Conservation (phyloP, 495 filamentous ascomycete genomes). For the Thermothielavioides terrestris region DNA sequence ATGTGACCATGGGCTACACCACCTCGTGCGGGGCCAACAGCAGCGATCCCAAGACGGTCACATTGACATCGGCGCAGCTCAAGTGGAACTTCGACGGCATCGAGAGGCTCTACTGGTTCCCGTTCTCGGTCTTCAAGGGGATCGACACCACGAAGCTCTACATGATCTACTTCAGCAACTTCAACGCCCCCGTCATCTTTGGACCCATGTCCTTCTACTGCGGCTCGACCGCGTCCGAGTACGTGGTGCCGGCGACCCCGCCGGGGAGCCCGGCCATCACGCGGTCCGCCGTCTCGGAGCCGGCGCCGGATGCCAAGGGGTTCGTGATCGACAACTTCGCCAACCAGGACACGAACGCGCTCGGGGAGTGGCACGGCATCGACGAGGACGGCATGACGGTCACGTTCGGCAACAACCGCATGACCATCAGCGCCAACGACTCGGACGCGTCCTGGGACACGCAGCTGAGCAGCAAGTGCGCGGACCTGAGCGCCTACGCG, state of each 20-base stretch:
- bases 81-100: constrained; percentile 54
- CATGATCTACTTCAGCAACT: constrained; percentile 39
- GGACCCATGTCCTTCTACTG: constrained; percentile 56
- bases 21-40: constrained; percentile 38
- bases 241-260: constrained; percentile 34
- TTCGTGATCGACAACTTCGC: constrained; percentile 64
- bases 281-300: constrained; percentile 38
- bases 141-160: constrained; percentile 46
- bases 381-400: constrained; percentile 49
- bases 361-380: constrained; percentile 64
- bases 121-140: constrained; percentile 43
- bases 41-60: constrained; percentile 27
- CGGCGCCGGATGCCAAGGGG: constrained; percentile 39
- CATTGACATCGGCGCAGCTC: constrained; percentile 39
- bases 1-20: constrained; percentile 40
- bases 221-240: constrained; percentile 43
- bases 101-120: constrained; percentile 52
- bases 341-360: constrained; percentile 46
- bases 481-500: constrained; percentile 50
- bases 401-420: constrained; percentile 38
- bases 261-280: constrained; percentile 9
- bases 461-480: constrained; percentile 52
- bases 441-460: constrained; percentile 64
- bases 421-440: constrained; percentile 56
- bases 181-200: constrained; percentile 41